phyloP scores from a whole-genome alignment of 106 monocot genomes.

The Iris macrosiphon region DNA sequence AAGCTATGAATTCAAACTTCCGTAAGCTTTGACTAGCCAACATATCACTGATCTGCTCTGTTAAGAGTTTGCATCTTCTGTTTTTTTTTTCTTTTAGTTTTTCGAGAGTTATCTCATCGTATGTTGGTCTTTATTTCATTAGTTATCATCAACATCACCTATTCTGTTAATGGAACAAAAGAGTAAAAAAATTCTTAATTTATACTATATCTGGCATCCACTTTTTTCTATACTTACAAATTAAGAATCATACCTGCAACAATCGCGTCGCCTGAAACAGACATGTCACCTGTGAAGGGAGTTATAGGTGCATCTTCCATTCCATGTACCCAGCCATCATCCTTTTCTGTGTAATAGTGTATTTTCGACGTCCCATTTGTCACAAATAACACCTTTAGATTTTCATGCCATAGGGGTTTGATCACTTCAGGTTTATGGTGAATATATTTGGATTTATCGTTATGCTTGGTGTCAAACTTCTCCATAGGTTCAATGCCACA shows the following conservation, averaged over 20 bases:
- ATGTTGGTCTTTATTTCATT: too few species aligned
- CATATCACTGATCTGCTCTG: too few species aligned
- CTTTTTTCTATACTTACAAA: too few species aligned
- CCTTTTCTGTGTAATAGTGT: slow-evolving; percentile 71
- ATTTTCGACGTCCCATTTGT: slow-evolving; percentile 87
- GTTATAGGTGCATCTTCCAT: slow-evolving; percentile 86
- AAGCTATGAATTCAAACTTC: too few species aligned
- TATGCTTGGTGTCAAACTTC: slow-evolving; percentile 64
- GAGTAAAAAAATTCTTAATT: too few species aligned
- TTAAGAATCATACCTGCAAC: slow-evolving; percentile 98
- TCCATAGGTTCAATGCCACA: slow-evolving; percentile 49
- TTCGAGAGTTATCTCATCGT: too few species aligned
- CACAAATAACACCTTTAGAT: slow-evolving; percentile 74
- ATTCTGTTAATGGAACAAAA: too few species aligned
- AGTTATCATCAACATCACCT: too few species aligned
- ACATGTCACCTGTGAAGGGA: slow-evolving; percentile 87
- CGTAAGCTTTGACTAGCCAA: too few species aligned
- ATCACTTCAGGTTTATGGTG: slow-evolving; percentile 54
- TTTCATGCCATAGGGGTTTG: slow-evolving; percentile 66
- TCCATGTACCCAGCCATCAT: slow-evolving; percentile 60
- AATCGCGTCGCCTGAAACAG: slow-evolving; percentile 71
- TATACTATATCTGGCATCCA: too few species aligned
- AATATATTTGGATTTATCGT: slow-evolving; percentile 57
- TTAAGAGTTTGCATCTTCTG: too few species aligned
- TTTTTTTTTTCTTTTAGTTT: too few species aligned